These are phyloP conservation scores for Gaertneriomyces semiglobifer DNA, from an alignment of 192 early-diverging fungal genomes.

Conservation along the genomic window DNA sequence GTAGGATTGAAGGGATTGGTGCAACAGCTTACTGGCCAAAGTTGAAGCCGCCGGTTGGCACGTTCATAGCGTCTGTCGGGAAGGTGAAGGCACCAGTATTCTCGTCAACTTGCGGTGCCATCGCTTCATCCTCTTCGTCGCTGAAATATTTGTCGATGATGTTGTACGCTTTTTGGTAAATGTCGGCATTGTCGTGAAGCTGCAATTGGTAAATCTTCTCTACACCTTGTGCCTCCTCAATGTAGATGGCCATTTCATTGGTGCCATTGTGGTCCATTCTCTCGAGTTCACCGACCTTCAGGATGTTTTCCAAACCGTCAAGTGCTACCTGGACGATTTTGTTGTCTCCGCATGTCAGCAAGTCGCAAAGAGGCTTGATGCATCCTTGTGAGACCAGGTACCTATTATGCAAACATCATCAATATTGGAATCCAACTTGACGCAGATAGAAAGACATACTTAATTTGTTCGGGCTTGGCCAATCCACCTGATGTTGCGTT, in stretches of 20 bases:
- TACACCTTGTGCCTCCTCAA: slow-evolving; percentile 94
- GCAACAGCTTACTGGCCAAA: slow-evolving; percentile 41
- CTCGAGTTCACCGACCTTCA: slow-evolving; percentile 92
- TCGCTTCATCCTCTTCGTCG: slow-evolving; percentile 68
- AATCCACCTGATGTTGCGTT: slow-evolving; percentile 94
- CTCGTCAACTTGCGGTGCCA: slow-evolving; percentile 72
- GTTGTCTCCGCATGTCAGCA: slow-evolving; percentile 86
- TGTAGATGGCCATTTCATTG: slow-evolving; percentile 83
- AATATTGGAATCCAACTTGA: background rate
- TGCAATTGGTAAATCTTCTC: slow-evolving; percentile 94
- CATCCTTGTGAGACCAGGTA: slow-evolving; percentile 86
- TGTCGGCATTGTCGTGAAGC: slow-evolving; percentile 90
- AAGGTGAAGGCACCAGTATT: slow-evolving; percentile 78
- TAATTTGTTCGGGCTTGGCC: slow-evolving; percentile 88
- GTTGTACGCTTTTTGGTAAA: slow-evolving; percentile 93
- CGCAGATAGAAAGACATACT: slow-evolving; percentile 36
- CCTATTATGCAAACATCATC: slow-evolving; percentile 21
- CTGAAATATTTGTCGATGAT: slow-evolving; percentile 97
- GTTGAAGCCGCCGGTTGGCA: slow-evolving; percentile 80
- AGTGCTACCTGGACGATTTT: slow-evolving; percentile 97
- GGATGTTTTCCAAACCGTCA: slow-evolving; percentile 96
- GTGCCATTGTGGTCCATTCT: slow-evolving; percentile 56
- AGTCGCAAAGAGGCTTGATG: slow-evolving; percentile 94
- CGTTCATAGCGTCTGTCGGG: slow-evolving; percentile 45
- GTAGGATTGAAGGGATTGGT: no score